phyloP scores from a whole-genome alignment of 2,329 filamentous ascomycete genomes.

The Tolypocladium endophyticum region DNA sequence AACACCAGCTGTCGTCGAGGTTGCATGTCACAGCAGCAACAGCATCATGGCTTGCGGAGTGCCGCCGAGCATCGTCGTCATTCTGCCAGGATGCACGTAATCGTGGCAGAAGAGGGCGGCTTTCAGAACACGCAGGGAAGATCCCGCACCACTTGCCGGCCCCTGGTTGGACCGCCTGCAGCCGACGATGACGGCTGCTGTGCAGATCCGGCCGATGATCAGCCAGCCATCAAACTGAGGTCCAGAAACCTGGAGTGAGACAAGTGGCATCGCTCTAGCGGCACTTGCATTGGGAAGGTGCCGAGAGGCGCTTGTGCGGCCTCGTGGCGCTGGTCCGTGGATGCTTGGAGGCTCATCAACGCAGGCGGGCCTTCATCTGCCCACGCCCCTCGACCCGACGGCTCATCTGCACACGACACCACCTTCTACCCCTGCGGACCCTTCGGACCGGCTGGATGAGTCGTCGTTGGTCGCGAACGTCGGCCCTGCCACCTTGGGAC shows the following conservation, averaged over 20 bases:
- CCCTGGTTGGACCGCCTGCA: not conserved
- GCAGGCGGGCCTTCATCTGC: not conserved
- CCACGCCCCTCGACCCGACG: not conserved
- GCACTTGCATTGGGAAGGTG: conserved; percentile 6
- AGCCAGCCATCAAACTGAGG: not conserved
- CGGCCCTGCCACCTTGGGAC: not conserved
- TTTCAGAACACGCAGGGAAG: not conserved
- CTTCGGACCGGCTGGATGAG: not conserved
- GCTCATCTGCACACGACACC: not conserved
- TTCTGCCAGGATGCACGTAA: not conserved
- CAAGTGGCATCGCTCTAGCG: not conserved
- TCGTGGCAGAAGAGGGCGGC: not conserved
- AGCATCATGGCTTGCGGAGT: not conserved
- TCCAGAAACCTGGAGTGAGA: not conserved
- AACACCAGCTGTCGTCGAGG: not conserved
- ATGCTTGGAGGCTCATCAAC: not conserved
- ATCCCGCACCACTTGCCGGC: not conserved
- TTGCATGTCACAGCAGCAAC: not conserved
- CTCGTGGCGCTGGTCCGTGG: not conserved
- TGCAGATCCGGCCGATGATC: not conserved
- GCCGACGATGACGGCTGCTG: not conserved
- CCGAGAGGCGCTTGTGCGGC: not conserved
- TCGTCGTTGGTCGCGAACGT: not conserved
- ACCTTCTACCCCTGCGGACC: not conserved
- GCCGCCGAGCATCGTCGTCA: not conserved